phyloP scores from a whole-genome alignment of 2,329 filamentous ascomycete species.

The Chrysoporthe austroafricana region DNA sequence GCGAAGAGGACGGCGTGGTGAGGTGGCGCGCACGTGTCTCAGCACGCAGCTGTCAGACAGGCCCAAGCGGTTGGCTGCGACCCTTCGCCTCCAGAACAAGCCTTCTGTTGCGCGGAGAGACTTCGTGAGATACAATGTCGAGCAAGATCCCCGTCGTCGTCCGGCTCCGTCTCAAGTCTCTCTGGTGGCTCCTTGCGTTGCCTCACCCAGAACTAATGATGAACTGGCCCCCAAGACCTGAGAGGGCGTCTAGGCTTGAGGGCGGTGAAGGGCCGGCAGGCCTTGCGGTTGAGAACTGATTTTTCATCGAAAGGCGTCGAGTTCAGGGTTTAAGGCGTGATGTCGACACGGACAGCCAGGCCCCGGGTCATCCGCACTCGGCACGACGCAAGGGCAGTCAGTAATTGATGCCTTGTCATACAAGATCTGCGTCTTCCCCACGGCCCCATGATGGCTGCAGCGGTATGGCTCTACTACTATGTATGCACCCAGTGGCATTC shows the following conservation, averaged over 20 bases:
- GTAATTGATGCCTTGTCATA: background rate
- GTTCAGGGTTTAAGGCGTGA: background rate
- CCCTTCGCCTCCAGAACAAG: no score
- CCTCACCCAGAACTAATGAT: background rate
- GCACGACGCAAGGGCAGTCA: background rate
- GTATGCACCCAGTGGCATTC: no score
- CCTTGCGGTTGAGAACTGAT: background rate
- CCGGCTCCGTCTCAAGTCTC: no score
- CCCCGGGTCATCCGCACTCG: background rate
- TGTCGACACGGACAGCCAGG: background rate
- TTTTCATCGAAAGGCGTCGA: background rate
- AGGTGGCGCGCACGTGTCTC: no score
- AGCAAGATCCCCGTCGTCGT: no score
- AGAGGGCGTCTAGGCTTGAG: background rate
- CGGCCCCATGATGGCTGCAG: no score
- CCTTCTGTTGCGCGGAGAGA: no score
- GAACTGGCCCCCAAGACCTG: background rate
- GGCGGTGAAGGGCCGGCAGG: background rate
- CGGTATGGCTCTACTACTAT: no score
- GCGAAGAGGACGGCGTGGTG: background rate
- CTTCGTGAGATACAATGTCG: no score
- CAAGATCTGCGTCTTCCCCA: background rate
- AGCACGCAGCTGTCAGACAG: no score
- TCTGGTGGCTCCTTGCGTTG: background rate
- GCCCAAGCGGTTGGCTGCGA: no score